Evolutionary conservation across 768 basidiomycete species (phyloP).

Genomic region (Naganishia antarctica): DNA sequence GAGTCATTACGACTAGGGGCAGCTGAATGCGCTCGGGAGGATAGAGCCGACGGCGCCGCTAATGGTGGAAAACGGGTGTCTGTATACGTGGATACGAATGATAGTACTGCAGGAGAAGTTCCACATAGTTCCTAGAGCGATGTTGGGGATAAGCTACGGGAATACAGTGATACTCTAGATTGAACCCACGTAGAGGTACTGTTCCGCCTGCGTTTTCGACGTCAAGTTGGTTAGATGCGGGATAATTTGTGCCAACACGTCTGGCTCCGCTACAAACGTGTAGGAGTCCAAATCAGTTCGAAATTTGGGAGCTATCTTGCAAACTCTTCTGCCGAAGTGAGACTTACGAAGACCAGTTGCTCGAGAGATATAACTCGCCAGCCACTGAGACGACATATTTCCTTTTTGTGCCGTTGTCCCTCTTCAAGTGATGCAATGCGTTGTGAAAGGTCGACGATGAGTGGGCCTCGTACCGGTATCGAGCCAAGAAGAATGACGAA

Average conservation of each 20-base stretch:
- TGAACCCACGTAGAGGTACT: slow-evolving; percentile 40
- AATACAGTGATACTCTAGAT: too few species aligned
- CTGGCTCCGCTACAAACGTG: slow-evolving; percentile 34
- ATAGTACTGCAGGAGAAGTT: slow-evolving; percentile 33
- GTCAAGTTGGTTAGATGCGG: slow-evolving; percentile 42
- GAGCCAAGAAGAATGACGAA: neutral
- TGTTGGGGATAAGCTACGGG: too few species aligned
- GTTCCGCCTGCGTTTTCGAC: slow-evolving; percentile 32
- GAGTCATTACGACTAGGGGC: slow-evolving; percentile 15
- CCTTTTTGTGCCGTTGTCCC: neutral
- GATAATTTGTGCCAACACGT: slow-evolving; percentile 39
- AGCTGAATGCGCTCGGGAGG: slow-evolving; percentile 13
- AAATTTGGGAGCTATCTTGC: too few species aligned
- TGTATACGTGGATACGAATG: slow-evolving; percentile 39
- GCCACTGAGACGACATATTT: slow-evolving; percentile 20
- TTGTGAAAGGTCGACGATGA: too few species aligned
- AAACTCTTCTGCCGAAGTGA: neutral
- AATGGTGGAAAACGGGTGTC: slow-evolving; percentile 37
- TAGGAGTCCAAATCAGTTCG: neutral
- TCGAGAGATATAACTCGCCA: slow-evolving; percentile 14
- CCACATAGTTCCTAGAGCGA: slow-evolving; percentile 45
- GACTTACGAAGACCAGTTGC: slow-evolving; percentile 20
- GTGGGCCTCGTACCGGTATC: neutral
- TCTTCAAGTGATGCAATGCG: neutral
- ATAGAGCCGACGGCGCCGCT: slow-evolving; percentile 6